phyloP scores from a whole-genome alignment of 129 eudicot genomes.

The Glebionis coronaria region DNA sequence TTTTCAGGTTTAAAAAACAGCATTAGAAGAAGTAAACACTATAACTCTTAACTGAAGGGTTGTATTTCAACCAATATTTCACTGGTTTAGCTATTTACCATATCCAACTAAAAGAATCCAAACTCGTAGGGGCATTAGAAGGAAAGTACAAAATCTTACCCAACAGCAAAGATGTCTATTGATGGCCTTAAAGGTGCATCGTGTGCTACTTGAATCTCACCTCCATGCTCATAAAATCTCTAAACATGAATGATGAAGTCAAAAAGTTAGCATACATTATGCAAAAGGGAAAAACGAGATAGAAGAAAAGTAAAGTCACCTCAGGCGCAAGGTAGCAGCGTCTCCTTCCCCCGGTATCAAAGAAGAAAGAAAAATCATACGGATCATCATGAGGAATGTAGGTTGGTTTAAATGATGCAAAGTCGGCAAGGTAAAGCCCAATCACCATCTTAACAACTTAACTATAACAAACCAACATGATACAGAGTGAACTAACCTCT shows the following conservation, averaged over 20 bases:
- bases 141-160: constrained; percentile 21
- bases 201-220: too few species aligned
- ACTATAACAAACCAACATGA: too few species aligned
- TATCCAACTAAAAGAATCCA: not conserved
- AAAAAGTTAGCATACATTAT: constrained; percentile 5
- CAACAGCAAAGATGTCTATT: too few species aligned
- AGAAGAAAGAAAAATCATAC: constrained; percentile 95
- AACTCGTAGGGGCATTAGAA: not conserved
- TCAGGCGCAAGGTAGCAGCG: constrained; percentile 99
- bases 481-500: too few species aligned
- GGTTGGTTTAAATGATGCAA: constrained; percentile 98
- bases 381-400: constrained; percentile 98
- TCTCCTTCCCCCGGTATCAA: constrained; percentile 96
- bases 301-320: constrained; percentile 40
- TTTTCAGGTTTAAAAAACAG: not conserved
- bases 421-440: constrained; percentile 98
- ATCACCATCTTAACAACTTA: too few species aligned
- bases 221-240: too few species aligned
- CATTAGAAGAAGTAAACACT: not conserved
- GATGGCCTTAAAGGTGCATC: too few species aligned
- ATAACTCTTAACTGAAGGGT: not conserved
- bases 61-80: not conserved
- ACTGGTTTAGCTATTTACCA: not conserved
- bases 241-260: constrained; percentile 33
- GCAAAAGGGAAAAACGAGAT: too few species aligned